A percentile compares a stretch with the other conserved stretches of the same genome.
Conservation (phyloP, 208 protist species). For the Wallacemonas sp. region DNA sequence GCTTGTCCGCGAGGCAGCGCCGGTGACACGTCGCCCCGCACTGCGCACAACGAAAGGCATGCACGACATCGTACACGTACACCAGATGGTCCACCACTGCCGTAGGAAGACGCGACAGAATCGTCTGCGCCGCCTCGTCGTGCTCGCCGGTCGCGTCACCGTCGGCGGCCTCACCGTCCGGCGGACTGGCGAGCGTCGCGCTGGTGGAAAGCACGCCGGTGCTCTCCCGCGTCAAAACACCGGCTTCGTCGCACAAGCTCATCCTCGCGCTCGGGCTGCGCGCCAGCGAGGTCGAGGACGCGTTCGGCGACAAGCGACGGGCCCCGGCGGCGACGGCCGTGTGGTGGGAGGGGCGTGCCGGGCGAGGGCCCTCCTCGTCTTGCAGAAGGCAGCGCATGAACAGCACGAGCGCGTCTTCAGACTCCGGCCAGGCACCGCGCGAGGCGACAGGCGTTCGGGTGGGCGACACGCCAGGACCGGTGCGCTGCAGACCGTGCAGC, state of each 20-base stretch:
- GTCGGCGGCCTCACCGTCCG: neutral
- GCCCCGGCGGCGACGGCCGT: no score
- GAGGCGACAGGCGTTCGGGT: neutral
- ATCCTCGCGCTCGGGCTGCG: neutral
- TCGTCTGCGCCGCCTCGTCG: neutral
- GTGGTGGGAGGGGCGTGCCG: neutral
- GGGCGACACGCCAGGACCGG: neutral
- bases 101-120: neutral
- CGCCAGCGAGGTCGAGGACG: neutral
- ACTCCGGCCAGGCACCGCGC: neutral
- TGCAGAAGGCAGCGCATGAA: neutral
- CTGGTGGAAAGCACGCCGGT: neutral
- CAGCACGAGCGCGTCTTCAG: neutral
- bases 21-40: conserved; percentile 41
- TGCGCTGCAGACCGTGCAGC: neutral
- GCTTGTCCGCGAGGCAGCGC: conserved; percentile 17
- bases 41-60: conserved; percentile 22
- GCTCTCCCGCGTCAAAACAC: neutral
- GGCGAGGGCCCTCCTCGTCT: neutral
- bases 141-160: neutral
- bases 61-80: conserved; percentile 30
- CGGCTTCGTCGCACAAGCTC: neutral
- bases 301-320: neutral
- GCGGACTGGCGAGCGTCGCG: neutral
- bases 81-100: conserved; percentile 10